Evolutionary conservation across 2,329 filamentous ascomycete species (phyloP), one percentile per base, ranked within the genome.

Genomic region (Gliomastix tumulicola): DNA sequence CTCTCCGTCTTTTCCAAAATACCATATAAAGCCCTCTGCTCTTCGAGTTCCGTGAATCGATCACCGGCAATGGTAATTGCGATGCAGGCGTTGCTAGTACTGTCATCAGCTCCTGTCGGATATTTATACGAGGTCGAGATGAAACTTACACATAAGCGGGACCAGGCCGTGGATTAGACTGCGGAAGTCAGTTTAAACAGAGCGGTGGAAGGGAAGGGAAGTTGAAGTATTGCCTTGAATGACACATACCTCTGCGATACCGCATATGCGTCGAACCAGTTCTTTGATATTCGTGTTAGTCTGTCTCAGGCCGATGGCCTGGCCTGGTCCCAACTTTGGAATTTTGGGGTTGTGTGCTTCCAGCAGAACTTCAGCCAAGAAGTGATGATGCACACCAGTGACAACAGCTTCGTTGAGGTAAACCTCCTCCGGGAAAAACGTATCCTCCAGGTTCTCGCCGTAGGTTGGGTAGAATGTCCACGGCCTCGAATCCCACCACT

Each of bases 21-120:
- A 4, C 50, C 45, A 7, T 62, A 47, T 7, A 66, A 41, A 8
- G 57, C 59, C 32, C 62, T 51, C 31, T 65, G 63, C 36, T 65
- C 62, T 11, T 42, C 44, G 6, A 47, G 43, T 7, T 56, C 50
- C 3, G 48, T 51, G 35, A 66, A 66, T 17, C 60, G 53, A 37
- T 65, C 63, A 7, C 63, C 63, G 4, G 49, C 53, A 51, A 54
- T 51, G 1, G 50, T 47, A 2, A 55, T 52, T 6, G 53, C 49
- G 1, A 55, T 41, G 16, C 45, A 53, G 4, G 46, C 52, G 12
- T 54, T 52, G 34, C 51, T 53, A 9, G 9, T 9, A 9, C 22
- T n/a, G 22, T 25, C 9, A 9, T 25, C 9, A n/a, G 9, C 22
- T 25, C 9, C 9, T 9, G 9, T 9, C 22, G 9, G 22, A 25